Percentiles rank a stretch among this genome's conserved stretches.
These are phyloP conservation scores for Debaryomyces udenii DNA, from an alignment of 1,139 yeast species.

Conservation along the genomic window DNA sequence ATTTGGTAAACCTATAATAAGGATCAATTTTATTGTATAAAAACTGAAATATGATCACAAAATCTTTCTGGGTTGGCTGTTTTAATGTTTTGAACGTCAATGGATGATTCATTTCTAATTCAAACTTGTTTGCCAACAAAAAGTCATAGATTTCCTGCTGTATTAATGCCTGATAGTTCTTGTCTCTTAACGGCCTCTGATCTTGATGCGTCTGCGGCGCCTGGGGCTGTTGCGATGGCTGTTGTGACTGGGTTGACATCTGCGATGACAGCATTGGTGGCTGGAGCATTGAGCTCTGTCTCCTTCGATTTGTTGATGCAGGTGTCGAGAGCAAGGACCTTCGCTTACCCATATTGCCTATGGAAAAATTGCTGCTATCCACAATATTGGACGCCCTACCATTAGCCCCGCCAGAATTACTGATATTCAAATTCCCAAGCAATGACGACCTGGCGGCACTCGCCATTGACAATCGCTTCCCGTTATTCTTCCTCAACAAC, in stretches of 20 bases:
- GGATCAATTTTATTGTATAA: conserved; percentile 79
- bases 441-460: conserved; percentile 40
- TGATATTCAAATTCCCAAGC: conserved; percentile 19
- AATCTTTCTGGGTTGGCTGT: conserved; percentile 88
- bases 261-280: conserved; percentile 21
- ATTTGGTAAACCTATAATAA: conserved; percentile 65
- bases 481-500: conserved; percentile 30
- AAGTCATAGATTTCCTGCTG: conserved; percentile 72
- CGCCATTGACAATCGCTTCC: conserved; percentile 39
- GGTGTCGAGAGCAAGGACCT: conserved; percentile 44
- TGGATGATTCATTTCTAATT: conserved; percentile 71
- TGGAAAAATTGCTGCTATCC: conserved; percentile 11
- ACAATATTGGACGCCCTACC: conserved; percentile 8
- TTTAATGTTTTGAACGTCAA: conserved; percentile 65
- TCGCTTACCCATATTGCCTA: conserved; percentile 27
- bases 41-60: conserved; percentile 77
- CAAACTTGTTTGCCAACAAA: conserved; percentile 65
- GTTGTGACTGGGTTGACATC: conserved; percentile 20
- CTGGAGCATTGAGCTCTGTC: conserved; percentile 30
- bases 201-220: conserved; percentile 36
- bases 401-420: conserved; percentile 9
- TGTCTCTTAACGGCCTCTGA: conserved; percentile 79
- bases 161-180: conserved; percentile 61
- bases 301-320: conserved; percentile 37
- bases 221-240: conserved; percentile 14